Evolutionary conservation across 1,139 yeast species (phyloP).

Genomic region (Meyerozyma smithsonii): DNA sequence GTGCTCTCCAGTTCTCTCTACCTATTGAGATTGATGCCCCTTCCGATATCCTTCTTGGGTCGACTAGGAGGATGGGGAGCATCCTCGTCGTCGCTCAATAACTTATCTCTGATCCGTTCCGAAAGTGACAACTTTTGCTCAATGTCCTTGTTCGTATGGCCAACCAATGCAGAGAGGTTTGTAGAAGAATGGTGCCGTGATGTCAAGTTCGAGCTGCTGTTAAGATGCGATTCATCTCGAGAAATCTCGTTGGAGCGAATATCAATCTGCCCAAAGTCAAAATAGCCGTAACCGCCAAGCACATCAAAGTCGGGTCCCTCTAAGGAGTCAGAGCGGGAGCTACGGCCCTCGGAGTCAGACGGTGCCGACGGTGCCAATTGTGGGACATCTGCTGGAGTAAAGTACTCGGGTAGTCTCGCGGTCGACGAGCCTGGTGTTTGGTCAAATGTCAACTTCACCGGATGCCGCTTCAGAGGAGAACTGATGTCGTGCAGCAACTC

Average conservation of each 20-base stretch:
- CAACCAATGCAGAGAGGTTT: conserved; percentile 19
- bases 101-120: conserved; percentile 34
- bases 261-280: conserved; percentile 60
- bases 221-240: conserved; percentile 26
- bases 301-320: conserved; percentile 27
- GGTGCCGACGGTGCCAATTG: neutral
- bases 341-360: conserved; percentile 1
- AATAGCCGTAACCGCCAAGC: conserved; percentile 71
- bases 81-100: conserved; percentile 21
- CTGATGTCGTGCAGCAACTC: conserved; percentile 30
- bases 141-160: conserved; percentile 12
- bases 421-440: conserved; percentile 3
- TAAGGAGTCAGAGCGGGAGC: conserved; percentile 8
- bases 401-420: neutral
- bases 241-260: conserved; percentile 27
- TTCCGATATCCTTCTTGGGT: neutral
- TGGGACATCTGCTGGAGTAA: neutral
- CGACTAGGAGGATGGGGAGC: neutral
- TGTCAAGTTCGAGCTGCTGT: conserved; percentile 21
- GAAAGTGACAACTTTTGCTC: conserved; percentile 28
- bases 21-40: neutral
- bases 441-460: conserved; percentile 27
- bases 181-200: conserved; percentile 31
- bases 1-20: neutral
- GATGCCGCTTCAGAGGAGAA: conserved; percentile 31